Evolutionary conservation across 1,139 yeast species (phyloP), one percentile per base, ranked within the genome.

Genomic region (Yamadazyma epiphylla): DNA sequence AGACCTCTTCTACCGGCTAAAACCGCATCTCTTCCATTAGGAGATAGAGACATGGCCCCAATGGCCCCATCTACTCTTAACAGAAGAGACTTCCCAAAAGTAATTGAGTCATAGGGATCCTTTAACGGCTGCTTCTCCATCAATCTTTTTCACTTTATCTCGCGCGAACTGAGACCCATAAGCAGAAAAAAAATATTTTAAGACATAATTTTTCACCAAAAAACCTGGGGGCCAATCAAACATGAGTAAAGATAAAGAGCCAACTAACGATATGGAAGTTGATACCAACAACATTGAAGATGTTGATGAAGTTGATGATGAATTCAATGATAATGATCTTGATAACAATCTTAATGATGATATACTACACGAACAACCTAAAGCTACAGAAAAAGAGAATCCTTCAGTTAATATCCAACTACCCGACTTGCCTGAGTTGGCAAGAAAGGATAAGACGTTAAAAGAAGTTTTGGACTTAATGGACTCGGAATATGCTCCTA

Each of bases 1-100:
- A 91, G 64, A 0, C 98, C 98, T 37, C 82, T 70, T 31, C 96
- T 73, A 5, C 94, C 91, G 0, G 97, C 98, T 22, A 91, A 59
- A 2, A 87, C 96, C 9, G 89, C 95, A 51, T 91, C 98, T 41
- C 97, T 62, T 3, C 96, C 96, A 32, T 83, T 80, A 8, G 98
- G 97, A 27, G 94, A 79, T 12, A 89, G 74, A 1, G 96, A 83
- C 76, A 91, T 87, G 9, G 98, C 94, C 12, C 95, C 94, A 32
- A 87, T 85, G 22, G 94, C 94, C 7, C 94, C 94, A 54, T 91
- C 97, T 27, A 91, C 95, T 28, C 94, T 64, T 30, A 91, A 59
- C 41, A 94, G 83, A 31, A 89, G 74, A 13, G 94, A 70, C 42
- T 80, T 80, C n/a, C 84, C 88, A 53, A 83, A 83, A 0, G 89